Evolutionary conservation across 306 rosid genomes (phyloP).

Genomic region (Begonia peltatifolia): DNA sequence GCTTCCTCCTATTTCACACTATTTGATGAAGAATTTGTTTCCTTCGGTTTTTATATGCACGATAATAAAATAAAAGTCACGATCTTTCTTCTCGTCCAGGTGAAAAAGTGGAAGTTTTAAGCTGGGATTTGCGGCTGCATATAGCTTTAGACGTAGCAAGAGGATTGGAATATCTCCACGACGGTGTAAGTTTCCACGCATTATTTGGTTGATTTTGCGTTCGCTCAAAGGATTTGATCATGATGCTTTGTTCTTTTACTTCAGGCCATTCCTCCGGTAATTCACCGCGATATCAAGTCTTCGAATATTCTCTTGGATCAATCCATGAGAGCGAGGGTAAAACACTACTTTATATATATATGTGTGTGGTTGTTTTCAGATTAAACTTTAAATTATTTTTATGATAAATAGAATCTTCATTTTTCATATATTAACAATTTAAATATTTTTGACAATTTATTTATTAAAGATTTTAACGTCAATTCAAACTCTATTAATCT

Average conservation of each 20-base stretch:
- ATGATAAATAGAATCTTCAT: too few species aligned
- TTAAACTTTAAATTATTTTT: too few species aligned
- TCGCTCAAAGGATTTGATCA: conserved; percentile 2
- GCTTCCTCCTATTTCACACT: conserved; percentile 15
- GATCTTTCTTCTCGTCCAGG: conserved; percentile 21
- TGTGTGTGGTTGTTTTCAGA: too few species aligned
- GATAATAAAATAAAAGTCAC: not conserved
- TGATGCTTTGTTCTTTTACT: conserved; percentile 1
- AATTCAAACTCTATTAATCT: too few species aligned
- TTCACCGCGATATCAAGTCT: conserved; percentile 92
- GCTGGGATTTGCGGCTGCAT: conserved; percentile 84
- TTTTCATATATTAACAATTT: too few species aligned
- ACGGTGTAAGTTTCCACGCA: conserved; percentile 53
- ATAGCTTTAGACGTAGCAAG: conserved; percentile 85
- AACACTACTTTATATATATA: too few species aligned
- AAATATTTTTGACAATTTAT: too few species aligned
- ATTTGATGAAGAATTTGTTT: not conserved
- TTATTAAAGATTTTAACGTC: too few species aligned
- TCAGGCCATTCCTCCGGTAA: conserved; percentile 96
- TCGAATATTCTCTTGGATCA: conserved; percentile 76
- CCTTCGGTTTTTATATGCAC: not conserved
- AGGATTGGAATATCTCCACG: conserved; percentile 98
- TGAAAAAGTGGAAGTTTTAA: conserved; percentile 41
- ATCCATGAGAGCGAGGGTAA: conserved; percentile 90
- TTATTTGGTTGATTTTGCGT: not conserved